Percentiles rank a stretch among this genome's conserved stretches.
Conservation (phyloP, 768 basidiomycete genomes). For the Kwoniella heveanensis region DNA sequence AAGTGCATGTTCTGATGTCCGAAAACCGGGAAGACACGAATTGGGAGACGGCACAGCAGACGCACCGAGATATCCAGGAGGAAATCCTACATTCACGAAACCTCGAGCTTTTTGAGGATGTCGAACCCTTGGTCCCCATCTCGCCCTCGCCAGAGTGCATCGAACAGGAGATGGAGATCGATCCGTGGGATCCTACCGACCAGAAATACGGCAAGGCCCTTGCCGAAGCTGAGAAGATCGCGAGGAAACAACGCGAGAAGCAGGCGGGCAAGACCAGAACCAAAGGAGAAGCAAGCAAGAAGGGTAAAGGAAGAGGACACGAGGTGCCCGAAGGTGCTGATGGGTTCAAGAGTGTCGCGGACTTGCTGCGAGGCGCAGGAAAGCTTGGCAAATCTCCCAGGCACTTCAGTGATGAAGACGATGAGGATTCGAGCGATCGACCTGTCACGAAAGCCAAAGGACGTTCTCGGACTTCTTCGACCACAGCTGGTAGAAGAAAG, state of each 20-base stretch:
- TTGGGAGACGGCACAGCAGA: conserved; percentile 81
- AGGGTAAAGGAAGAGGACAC: conserved; percentile 37
- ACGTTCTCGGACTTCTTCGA: background rate
- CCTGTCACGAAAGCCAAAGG: conserved; percentile 8
- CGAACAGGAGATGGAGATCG: conserved; percentile 80
- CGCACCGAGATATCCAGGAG: conserved; percentile 84
- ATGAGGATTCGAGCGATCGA: conserved; percentile 11
- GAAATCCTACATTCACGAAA: conserved; percentile 80
- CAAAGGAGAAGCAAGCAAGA: conserved; percentile 4
- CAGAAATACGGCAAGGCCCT: conserved; percentile 35
- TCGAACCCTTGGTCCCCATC: conserved; percentile 78
- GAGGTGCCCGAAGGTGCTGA: conserved; percentile 52
- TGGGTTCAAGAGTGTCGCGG: conserved; percentile 51
- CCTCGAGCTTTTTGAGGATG: conserved; percentile 90
- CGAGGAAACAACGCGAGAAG: conserved; percentile 53
- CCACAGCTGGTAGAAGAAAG: conserved; percentile 6
- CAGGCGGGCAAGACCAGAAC: conserved; percentile 54
- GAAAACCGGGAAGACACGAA: conserved; percentile 88
- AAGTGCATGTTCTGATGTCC: conserved; percentile 86
- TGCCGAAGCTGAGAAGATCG: conserved; percentile 22
- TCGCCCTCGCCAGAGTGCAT: conserved; percentile 74
- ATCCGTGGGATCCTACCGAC: conserved; percentile 55
- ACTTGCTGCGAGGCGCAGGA: conserved; percentile 30
- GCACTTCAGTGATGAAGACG: conserved; percentile 12
- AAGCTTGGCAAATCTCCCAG: conserved; percentile 16